Percentiles rank a stretch among this genome's conserved stretches.
Evolutionary conservation across 805 yeast species (phyloP).

Genomic region (Monosporozyma aerobia): DNA sequence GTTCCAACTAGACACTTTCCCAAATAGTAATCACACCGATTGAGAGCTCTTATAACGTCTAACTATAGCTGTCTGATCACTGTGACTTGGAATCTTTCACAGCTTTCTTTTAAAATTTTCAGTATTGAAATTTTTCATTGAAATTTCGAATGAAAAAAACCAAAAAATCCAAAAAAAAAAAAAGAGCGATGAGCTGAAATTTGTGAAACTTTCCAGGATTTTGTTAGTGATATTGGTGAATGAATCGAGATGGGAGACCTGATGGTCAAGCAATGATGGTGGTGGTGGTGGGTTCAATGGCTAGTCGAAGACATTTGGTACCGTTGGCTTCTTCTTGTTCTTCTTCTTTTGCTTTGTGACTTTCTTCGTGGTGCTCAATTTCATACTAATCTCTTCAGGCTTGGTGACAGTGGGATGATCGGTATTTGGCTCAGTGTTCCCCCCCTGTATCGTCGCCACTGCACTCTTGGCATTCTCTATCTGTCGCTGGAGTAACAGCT

Average conservation of each 20-base stretch:
- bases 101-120: not conserved
- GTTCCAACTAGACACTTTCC: not conserved
- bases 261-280: not conserved
- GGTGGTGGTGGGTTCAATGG: not conserved
- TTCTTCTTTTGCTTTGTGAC: not conserved
- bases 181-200: not conserved
- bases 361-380: not conserved
- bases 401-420: conserved; percentile 1
- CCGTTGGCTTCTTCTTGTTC: not conserved
- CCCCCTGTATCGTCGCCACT: not conserved
- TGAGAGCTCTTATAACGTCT: not conserved
- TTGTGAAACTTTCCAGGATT: not conserved
- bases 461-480: conserved; percentile 27
- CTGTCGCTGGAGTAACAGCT: conserved; percentile 42
- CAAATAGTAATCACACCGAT: not conserved
- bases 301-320: not conserved
- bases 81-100: not conserved
- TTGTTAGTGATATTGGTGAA: no score
- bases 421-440: not conserved
- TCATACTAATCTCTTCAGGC: not conserved
- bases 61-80: not conserved
- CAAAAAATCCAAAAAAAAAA: not conserved
- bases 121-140: not conserved
- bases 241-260: no score
- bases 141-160: not conserved